Conservation (phyloP, 2,329 filamentous ascomycete genomes). For the Chaetomium globosum region DNA sequence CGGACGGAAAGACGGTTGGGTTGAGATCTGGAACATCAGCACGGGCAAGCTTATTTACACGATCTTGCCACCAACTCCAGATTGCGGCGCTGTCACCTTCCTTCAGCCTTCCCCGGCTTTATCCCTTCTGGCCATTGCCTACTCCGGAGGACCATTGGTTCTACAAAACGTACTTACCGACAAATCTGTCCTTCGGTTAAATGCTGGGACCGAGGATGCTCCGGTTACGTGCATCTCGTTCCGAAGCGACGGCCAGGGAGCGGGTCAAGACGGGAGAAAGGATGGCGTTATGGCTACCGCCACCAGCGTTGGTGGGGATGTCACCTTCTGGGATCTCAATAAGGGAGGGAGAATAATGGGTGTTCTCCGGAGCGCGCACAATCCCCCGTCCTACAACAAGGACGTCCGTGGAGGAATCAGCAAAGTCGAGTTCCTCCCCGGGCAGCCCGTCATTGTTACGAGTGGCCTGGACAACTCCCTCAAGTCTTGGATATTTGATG, state of each 20-base stretch:
- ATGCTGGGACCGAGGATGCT: slow-evolving; percentile 64
- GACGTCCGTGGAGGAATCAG: slow-evolving; percentile 76
- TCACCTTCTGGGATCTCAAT: slow-evolving; percentile 96
- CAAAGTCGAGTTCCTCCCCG: slow-evolving; percentile 84
- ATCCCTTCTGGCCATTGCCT: slow-evolving; percentile 84
- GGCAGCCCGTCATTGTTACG: slow-evolving; percentile 86
- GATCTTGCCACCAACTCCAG: slow-evolving; percentile 72
- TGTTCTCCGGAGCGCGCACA: slow-evolving; percentile 84
- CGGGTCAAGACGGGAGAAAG: slow-evolving; percentile 80
- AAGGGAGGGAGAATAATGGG: slow-evolving; percentile 83
- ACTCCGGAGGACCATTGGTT: slow-evolving; percentile 74
- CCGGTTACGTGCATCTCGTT: slow-evolving; percentile 85
- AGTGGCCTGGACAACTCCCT: slow-evolving; percentile 91
- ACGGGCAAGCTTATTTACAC: slow-evolving; percentile 91
- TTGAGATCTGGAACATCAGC: slow-evolving; percentile 97
- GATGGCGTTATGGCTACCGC: slow-evolving; percentile 94
- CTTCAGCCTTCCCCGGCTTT: slow-evolving; percentile 82
- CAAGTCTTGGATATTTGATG: slow-evolving; percentile 95
- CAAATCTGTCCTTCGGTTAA: slow-evolving; percentile 69
- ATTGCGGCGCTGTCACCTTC: slow-evolving; percentile 81
- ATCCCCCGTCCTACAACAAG: slow-evolving; percentile 64
- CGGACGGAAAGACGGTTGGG: slow-evolving; percentile 80
- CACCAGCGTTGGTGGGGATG: slow-evolving; percentile 75
- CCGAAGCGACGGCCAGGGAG: slow-evolving; percentile 83
- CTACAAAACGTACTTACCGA: slow-evolving; percentile 83